Percentiles rank a stretch among this genome's conserved stretches.
phyloP scores from a whole-genome alignment of 1,139 yeast genomes.

The Suhomyces terraborum region DNA sequence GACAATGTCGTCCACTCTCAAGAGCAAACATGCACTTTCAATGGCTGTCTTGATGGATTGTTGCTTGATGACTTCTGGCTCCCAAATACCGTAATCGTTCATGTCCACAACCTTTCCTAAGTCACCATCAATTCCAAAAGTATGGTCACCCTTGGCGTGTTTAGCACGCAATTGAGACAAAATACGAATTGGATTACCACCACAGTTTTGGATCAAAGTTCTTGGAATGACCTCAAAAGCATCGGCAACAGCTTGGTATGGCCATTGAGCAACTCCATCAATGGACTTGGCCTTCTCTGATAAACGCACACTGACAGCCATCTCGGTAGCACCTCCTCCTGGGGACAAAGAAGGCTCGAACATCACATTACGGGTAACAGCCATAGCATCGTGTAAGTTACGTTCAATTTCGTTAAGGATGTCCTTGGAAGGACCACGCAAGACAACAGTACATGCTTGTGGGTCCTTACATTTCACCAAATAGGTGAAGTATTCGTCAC shows the following conservation, averaged over 20 bases:
- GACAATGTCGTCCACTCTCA: constrained; percentile 96
- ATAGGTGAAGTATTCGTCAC: constrained; percentile 95
- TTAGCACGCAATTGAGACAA: constrained; percentile 92
- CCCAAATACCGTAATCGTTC: constrained; percentile 97
- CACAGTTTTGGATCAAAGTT: constrained; percentile 95
- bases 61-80: constrained; percentile 96
- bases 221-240: constrained; percentile 98
- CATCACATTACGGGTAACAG: constrained; percentile 93
- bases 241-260: constrained; percentile 97
- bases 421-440: constrained; percentile 97
- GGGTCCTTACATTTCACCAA: constrained; percentile 81
- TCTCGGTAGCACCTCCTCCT: constrained; percentile 99
- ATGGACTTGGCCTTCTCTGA: constrained; percentile 89
- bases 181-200: constrained; percentile 91
- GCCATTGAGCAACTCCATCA: constrained; percentile 98
- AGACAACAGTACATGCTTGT: constrained; percentile 87
- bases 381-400: constrained; percentile 97
- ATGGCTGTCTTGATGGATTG: constrained; percentile 96
- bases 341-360: constrained; percentile 94
- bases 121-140: constrained; percentile 95
- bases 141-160: constrained; percentile 85
- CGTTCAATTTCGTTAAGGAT: constrained; percentile 95
- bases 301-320: constrained; percentile 91
- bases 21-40: constrained; percentile 91
- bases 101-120: constrained; percentile 92